These are phyloP conservation scores for Schizopora paradoxa DNA, from an alignment of 1,284 basidiomycete species.

Conservation along the genomic window DNA sequence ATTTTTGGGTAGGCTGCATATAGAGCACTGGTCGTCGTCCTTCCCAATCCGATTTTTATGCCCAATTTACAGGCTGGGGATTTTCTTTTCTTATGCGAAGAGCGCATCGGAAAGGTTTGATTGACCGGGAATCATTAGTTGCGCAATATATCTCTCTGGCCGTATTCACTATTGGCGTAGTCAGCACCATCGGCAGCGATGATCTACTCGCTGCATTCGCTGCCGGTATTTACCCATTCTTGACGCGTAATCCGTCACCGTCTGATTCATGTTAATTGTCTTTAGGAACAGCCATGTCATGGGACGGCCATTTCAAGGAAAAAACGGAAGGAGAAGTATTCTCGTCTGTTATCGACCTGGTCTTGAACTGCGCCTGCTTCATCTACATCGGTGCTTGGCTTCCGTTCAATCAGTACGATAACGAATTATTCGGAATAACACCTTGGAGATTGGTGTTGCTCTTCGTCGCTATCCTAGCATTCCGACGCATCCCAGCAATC, in stretches of 20 bases:
- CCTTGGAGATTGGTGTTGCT: slow-evolving; percentile 73
- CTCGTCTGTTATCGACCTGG: slow-evolving; percentile 81
- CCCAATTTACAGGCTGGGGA: slow-evolving; percentile 41
- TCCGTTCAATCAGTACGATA: slow-evolving; percentile 68
- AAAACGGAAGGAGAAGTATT: slow-evolving; percentile 85
- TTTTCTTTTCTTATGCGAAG: slow-evolving; percentile 84
- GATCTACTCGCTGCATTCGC: slow-evolving; percentile 92
- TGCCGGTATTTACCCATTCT: slow-evolving; percentile 50
- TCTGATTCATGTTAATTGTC: slow-evolving; percentile 1
- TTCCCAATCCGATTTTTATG: slow-evolving; percentile 2
- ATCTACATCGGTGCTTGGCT: slow-evolving; percentile 90
- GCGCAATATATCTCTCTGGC: slow-evolving; percentile 86
- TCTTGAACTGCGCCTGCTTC: slow-evolving; percentile 83
- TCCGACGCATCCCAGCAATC: slow-evolving; percentile 76
- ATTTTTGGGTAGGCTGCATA: slow-evolving; percentile 49
- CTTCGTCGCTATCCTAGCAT: slow-evolving; percentile 57
- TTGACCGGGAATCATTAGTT: slow-evolving; percentile 89
- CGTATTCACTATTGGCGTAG: slow-evolving; percentile 74
- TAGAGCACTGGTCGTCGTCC: not conserved
- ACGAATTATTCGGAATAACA: slow-evolving; percentile 56
- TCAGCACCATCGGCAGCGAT: slow-evolving; percentile 76
- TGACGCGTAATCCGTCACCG: not conserved
- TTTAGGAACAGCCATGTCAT: slow-evolving; percentile 82
- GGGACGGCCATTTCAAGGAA: slow-evolving; percentile 89
- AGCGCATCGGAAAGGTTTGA: slow-evolving; percentile 68